These are phyloP conservation scores for Diaporthe nobilis DNA, from an alignment of 2,329 filamentous ascomycete species.

Conservation along the genomic window DNA sequence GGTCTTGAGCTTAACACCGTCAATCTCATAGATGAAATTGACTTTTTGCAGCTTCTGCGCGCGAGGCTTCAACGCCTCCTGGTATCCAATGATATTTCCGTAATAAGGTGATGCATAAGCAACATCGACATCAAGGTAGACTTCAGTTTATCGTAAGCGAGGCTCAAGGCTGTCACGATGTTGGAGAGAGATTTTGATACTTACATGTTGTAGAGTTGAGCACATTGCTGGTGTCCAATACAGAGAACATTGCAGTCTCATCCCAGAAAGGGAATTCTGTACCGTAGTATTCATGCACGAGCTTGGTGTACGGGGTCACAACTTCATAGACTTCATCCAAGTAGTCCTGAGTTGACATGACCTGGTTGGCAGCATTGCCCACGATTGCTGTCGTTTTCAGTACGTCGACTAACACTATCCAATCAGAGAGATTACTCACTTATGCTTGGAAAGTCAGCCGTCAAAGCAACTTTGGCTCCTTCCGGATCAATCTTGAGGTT, in stretches of 20 bases:
- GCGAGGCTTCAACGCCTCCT: conserved; percentile 41
- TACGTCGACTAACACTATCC: too few relatives aligned
- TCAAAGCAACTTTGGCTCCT: conserved; percentile 63
- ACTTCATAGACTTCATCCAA: conserved; percentile 44
- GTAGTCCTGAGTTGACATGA: conserved; percentile 55
- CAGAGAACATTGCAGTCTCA: conserved; percentile 44
- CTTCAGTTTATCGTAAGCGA: conserved; percentile 7
- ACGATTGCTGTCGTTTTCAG: conserved; percentile 50
- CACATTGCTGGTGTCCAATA: conserved; percentile 43
- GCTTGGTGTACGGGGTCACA: conserved; percentile 43
- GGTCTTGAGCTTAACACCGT: conserved; percentile 52
- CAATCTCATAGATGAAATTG: conserved; percentile 44
- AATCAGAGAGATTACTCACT: conserved; percentile 36
- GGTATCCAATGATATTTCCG: conserved; percentile 45
- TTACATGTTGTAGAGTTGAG: conserved; percentile 45
- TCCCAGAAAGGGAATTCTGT: conserved; percentile 46
- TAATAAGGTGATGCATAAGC: conserved; percentile 44
- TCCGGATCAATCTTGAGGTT: conserved; percentile 67
- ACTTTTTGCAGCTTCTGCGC: conserved; percentile 43
- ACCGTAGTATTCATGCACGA: conserved; percentile 38
- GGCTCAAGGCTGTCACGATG: background rate
- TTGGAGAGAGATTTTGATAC: background rate
- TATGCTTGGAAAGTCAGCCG: conserved; percentile 61
- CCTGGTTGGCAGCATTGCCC: conserved; percentile 59
- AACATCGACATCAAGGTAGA: conserved; percentile 46